Evolutionary conservation across 2,329 filamentous ascomycete genomes (phyloP).

Genomic region (Cadophora luteo-olivacea): DNA sequence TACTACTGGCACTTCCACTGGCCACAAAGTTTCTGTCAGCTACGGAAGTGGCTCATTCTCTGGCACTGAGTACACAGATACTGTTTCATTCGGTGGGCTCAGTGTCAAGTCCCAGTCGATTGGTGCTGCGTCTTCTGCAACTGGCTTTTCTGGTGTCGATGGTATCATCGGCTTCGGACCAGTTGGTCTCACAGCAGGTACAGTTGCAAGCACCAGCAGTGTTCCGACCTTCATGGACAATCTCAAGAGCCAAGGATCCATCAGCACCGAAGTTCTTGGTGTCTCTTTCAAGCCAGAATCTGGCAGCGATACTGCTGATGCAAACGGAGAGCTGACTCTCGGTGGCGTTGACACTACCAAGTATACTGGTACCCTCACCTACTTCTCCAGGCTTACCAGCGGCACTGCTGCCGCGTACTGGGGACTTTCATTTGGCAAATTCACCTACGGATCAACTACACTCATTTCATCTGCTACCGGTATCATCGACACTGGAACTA

Average conservation of each 20-base stretch:
- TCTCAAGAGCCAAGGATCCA: slow-evolving; percentile 41
- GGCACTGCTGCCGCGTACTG: slow-evolving; percentile 64
- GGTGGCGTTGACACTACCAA: slow-evolving; percentile 70
- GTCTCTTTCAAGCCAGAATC: slow-evolving; percentile 42
- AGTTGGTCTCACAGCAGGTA: slow-evolving; percentile 38
- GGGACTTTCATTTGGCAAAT: slow-evolving; percentile 71
- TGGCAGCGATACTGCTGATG: slow-evolving; percentile 46
- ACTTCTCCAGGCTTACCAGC: slow-evolving; percentile 56
- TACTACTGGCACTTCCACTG: slow-evolving; percentile 37
- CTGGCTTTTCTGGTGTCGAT: slow-evolving; percentile 30
- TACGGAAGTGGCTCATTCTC: slow-evolving; percentile 43
- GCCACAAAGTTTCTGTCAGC: slow-evolving; percentile 36
- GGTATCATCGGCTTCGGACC: slow-evolving; percentile 40
- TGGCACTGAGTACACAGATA: slow-evolving; percentile 42
- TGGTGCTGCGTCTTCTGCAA: slow-evolving; percentile 26
- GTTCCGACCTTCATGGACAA: slow-evolving; percentile 44
- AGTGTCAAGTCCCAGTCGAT: slow-evolving; percentile 34
- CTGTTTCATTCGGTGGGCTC: slow-evolving; percentile 44
- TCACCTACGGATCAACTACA: slow-evolving; percentile 61
- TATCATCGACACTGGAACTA: slow-evolving; percentile 84
- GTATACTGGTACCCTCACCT: slow-evolving; percentile 71
- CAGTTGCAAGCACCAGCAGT: slow-evolving; percentile 37
- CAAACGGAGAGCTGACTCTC: slow-evolving; percentile 78
- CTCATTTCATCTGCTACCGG: slow-evolving; percentile 54
- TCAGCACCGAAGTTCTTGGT: slow-evolving; percentile 42